Evolutionary conservation across 2,329 filamentous ascomycete genomes (phyloP), one percentile per base, ranked within the genome.

Genomic region (Penicillium italicum): DNA sequence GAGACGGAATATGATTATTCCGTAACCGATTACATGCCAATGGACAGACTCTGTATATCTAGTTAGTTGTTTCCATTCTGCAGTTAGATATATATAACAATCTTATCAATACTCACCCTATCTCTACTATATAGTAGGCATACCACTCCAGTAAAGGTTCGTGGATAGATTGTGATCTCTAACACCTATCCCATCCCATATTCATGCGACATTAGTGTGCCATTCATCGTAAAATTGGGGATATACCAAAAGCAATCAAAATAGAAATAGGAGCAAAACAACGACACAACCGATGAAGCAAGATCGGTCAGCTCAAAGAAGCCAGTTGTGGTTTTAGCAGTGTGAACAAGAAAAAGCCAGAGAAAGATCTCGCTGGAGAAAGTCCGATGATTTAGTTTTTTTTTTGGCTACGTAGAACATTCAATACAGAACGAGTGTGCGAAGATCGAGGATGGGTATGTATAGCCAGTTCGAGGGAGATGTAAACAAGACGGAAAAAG

Each of bases 401-500:
- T 28, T 43, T n/a, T 26, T 31, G 2, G 31, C 24, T 30, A 49
- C 34, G 14, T 22, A 38, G 12, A 20, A 40, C 20, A 30, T 16
- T 38, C 24, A 30, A 22, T 40, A 49, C 46, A 49, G 34, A 49
- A 49, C 46, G 46, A 49, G 34, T 30, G 46, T 40, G 46, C n/a
- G 24, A 30, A 40, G 46, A 40, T 37, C 34, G 11, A 49, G 12
- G 24, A 36, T 47, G 34, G 24, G 46, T 38, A 49, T 49, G 31
- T 49, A 40, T 49, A 49, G 46, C 34, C 46, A 49, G 18, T 20
- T 26, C n/a, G n/a, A 14, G 22, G 16, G 22, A 26, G 11, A 48
- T 49, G 34, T 26, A 26, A 18, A 40, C 34, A 49, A 37, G 33
- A 37, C 31, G 33, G 45, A 22, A 49, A 38, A 40, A 49, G n/a